Conservation (phyloP, 768 basidiomycete species). For the Chlorophyllum brunneum region DNA sequence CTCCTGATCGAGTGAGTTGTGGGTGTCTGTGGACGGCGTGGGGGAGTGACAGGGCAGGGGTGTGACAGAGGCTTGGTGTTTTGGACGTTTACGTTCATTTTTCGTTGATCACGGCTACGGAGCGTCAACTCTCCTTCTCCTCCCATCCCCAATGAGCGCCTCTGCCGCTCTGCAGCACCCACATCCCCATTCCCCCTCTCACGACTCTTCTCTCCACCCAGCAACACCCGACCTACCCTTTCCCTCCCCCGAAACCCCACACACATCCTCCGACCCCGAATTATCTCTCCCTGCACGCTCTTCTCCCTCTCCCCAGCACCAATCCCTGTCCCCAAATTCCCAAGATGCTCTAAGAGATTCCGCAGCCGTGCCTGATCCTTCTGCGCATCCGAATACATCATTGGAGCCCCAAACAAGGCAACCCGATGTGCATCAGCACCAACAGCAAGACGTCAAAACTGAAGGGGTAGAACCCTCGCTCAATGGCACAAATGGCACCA, state of each 20-base stretch:
- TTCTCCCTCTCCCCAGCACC: constrained; percentile 8
- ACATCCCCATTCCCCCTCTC: neutral
- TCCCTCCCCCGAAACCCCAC: constrained; percentile 21
- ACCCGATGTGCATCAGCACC: constrained; percentile 6
- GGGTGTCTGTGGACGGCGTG: constrained; percentile 4
- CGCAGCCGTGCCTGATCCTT: neutral
- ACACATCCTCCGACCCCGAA: constrained; percentile 25
- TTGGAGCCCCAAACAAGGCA: neutral
- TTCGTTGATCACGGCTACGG: constrained; percentile 27
- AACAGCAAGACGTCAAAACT: constrained; percentile 29
- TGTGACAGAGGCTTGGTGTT: constrained; percentile 8
- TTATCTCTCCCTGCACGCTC: constrained; percentile 22
- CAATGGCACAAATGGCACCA: constrained; percentile 35
- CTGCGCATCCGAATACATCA: neutral
- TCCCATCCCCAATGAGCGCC: constrained; percentile 12
- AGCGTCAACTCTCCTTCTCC: neutral
- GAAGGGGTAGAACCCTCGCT: constrained; percentile 28
- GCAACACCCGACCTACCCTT: constrained; percentile 26
- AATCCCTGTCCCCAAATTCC: constrained; percentile 8
- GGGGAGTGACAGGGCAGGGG: no score
- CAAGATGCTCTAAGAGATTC: neutral
- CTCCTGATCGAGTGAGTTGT: neutral
- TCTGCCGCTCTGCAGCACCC: constrained; percentile 13
- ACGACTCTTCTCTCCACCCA: constrained; percentile 8
- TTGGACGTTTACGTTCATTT: constrained; percentile 23